Percentiles rank a stretch among this genome's conserved stretches.
phyloP scores from a whole-genome alignment of 176 grass and related monocot species.

The Avena insularis region DNA sequence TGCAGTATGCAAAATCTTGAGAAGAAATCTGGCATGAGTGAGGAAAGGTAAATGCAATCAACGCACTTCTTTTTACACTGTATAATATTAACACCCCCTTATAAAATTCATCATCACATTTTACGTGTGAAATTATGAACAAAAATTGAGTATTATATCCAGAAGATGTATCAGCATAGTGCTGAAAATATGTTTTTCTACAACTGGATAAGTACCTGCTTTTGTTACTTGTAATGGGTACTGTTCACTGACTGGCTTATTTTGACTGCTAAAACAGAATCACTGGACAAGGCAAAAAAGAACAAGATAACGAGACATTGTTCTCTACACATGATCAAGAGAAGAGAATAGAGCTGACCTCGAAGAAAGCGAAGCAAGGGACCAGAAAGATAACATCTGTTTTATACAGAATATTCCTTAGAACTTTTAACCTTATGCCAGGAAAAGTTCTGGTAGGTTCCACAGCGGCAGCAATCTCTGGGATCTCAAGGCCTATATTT shows the following conservation, averaged over 20 bases:
- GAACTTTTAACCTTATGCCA: slow-evolving; percentile 37
- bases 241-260: slow-evolving; percentile 17
- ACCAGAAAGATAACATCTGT: slow-evolving; percentile 35
- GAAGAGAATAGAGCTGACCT: slow-evolving; percentile 19
- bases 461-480: slow-evolving; percentile 65
- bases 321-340: slow-evolving; percentile 28
- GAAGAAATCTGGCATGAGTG: not conserved
- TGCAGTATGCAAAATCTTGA: slow-evolving; percentile 18
- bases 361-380: slow-evolving; percentile 19
- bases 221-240: not conserved
- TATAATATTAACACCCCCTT: not conserved
- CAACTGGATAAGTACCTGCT: slow-evolving; percentile 19
- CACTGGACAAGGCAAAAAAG: not conserved
- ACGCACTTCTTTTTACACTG: not conserved
- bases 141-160: not conserved
- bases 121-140: not conserved
- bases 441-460: slow-evolving; percentile 61
- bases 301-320: slow-evolving; percentile 20
- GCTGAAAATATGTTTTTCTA: slow-evolving; percentile 4
- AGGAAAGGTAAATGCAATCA: not conserved
- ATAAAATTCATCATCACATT: slow-evolving; percentile 17
- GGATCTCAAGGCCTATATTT: slow-evolving; percentile 69
- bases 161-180: slow-evolving; percentile 12
- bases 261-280: slow-evolving; percentile 38
- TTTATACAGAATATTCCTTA: slow-evolving; percentile 60